Base-by-base conservation (phyloP, 78 protist species). In the Dictyostelium citrinum region DNA sequence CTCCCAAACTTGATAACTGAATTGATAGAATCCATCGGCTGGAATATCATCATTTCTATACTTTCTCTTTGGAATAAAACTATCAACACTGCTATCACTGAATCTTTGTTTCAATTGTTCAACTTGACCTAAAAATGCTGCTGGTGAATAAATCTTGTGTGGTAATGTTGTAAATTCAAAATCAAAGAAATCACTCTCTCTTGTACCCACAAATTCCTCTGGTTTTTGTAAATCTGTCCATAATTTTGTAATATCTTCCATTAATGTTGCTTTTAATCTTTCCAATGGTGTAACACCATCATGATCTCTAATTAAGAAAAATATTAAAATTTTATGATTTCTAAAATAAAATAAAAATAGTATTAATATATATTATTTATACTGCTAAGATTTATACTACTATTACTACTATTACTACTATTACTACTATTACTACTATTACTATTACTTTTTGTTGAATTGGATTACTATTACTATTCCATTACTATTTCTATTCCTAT, bases 251-350 rank as follows among this genome's bases (percentile, higher is more conserved):
- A 97, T 81, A 86, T 95, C 97, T 35, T 92, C 82, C 39, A 61
- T 14, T 8, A 97, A 33, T 35, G 39, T 72, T 31, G 55, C 27
- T 33, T 64, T 11, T 60, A 96, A 82, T 61, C 49, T 29, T 9
- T 33, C 95, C 72, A 96, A 24, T 35, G 95, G 96, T 24, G 97
- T 96, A 20, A 20, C 78, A 29, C 71, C 85, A 88, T 88, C 97
- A 72, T 95, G 90, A 90, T 98, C 99, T 46, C 99, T 95, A 33
- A 98, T 24, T 6, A 97, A 91, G 64, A 98, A 96, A 37, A 97
- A 72, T 51, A 98, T 90, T 58, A 96, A 72, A 35, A 90, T 96
- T 90, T 97, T 97, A 35, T 88, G 93, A 43, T 46, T 61, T 29
- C 93, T 88, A 20, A 55, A 55, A 55, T 20, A 27, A 71, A 33